phyloP scores from a whole-genome alignment of 176 grass and related monocot species.

The Dactylis glomerata region DNA sequence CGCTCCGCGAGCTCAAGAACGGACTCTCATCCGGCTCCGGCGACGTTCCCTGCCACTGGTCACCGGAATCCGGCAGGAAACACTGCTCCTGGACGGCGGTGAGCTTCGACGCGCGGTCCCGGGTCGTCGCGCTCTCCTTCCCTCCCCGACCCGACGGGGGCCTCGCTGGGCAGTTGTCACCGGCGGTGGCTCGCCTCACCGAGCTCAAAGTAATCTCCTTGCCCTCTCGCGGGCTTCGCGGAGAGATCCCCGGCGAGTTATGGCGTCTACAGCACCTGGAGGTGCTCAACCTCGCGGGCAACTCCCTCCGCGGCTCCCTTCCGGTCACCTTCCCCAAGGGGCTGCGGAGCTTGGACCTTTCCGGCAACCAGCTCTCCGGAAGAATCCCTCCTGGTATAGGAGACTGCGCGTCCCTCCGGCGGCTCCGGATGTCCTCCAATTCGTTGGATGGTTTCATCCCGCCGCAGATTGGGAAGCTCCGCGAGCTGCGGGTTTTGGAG shows the following conservation, averaged over 20 bases:
- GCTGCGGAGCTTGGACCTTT: slow-evolving; percentile 70
- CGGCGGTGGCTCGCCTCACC: slow-evolving; percentile 42
- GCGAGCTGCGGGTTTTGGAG: slow-evolving; percentile 57
- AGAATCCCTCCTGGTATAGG: slow-evolving; percentile 53
- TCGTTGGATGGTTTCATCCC: slow-evolving; percentile 58
- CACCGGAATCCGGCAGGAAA: slow-evolving; percentile 11
- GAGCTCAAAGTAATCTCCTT: slow-evolving; percentile 59
- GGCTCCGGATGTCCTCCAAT: slow-evolving; percentile 59
- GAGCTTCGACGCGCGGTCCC: slow-evolving; percentile 47
- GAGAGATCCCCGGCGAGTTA: slow-evolving; percentile 52
- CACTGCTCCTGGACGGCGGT: slow-evolving; percentile 72
- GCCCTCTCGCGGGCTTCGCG: slow-evolving; percentile 43
- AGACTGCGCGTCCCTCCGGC: slow-evolving; percentile 41
- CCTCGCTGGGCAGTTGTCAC: slow-evolving; percentile 45
- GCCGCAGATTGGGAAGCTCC: slow-evolving; percentile 51
- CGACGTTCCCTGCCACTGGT: slow-evolving; percentile 31
- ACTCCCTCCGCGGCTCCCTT: slow-evolving; percentile 53
- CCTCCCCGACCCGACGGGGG: neutral
- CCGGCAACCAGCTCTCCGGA: slow-evolving; percentile 57
- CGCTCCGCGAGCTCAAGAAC: slow-evolving; percentile 57
- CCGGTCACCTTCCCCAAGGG: slow-evolving; percentile 50
- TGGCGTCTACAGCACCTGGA: slow-evolving; percentile 59
- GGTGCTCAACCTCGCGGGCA: slow-evolving; percentile 67
- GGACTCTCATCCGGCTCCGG: slow-evolving; percentile 33
- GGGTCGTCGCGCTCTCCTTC: slow-evolving; percentile 55